Conservation (phyloP, 2,329 filamentous ascomycete species). For the Ascochyta fabae region DNA sequence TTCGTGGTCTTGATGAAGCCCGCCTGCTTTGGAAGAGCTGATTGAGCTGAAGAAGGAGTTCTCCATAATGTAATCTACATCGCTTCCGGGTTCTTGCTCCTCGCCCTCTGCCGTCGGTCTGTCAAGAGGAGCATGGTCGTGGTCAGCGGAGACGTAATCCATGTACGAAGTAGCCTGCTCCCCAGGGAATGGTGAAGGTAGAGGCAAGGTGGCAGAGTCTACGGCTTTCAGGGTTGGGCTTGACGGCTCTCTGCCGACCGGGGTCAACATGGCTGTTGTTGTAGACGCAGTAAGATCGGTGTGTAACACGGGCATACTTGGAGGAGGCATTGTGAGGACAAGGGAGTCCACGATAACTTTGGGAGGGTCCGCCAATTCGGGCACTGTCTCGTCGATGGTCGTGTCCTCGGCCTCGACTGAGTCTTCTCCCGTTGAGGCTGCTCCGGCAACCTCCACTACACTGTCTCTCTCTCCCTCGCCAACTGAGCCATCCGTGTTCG, state of each 20-base stretch:
- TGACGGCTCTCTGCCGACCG: slow-evolving; percentile 41
- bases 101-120: not conserved
- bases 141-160: slow-evolving; percentile 23
- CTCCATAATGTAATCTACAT: slow-evolving; percentile 38
- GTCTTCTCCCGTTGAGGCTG: not conserved
- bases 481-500: not conserved
- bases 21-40: slow-evolving; percentile 31
- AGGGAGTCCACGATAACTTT: not conserved
- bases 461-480: slow-evolving; percentile 6
- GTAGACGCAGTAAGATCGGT: slow-evolving; percentile 23
- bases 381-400: slow-evolving; percentile 7
- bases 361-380: not conserved
- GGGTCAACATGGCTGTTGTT: slow-evolving; percentile 34
- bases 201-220: slow-evolving; percentile 45
- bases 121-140: slow-evolving; percentile 7
- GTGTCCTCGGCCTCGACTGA: not conserved
- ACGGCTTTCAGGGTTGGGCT: slow-evolving; percentile 44
- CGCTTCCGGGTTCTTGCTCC: slow-evolving; percentile 19
- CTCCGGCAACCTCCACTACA: slow-evolving; percentile 1
- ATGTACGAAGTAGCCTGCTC: slow-evolving; percentile 42
- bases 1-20: slow-evolving; percentile 39
- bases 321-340: slow-evolving; percentile 42
- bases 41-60: slow-evolving; percentile 46
- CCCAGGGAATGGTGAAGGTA: slow-evolving; percentile 48
- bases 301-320: slow-evolving; percentile 32